phyloP scores from a whole-genome alignment of 768 basidiomycete species.

The Leccinum subgranulosum region DNA sequence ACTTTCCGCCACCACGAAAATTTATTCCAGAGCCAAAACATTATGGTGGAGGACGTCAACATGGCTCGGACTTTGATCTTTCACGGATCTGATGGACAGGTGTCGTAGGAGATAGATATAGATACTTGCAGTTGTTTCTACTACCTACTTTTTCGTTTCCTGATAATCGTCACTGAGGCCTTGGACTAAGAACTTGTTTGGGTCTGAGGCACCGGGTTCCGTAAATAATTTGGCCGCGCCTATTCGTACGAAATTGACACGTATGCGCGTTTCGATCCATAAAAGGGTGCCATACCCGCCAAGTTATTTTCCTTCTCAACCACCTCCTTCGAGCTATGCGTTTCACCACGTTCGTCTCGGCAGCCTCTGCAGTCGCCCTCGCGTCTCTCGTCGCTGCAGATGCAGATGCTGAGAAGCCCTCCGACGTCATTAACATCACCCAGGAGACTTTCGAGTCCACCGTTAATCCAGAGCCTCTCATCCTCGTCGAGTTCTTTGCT shows the following conservation, averaged over 20 bases:
- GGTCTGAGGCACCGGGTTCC: too few relatives aligned
- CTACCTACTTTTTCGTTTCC: not conserved
- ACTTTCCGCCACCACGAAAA: slow-evolving; percentile 74
- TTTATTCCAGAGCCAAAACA: slow-evolving; percentile 49
- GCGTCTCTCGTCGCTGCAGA: slow-evolving; percentile 53
- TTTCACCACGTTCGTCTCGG: slow-evolving; percentile 46
- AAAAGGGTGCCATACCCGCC: slow-evolving; percentile 12
- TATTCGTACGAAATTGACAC: slow-evolving; percentile 21
- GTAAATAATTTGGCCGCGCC: not conserved
- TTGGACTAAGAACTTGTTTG: not conserved
- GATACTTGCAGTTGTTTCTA: not conserved
- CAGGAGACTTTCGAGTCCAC: slow-evolving; percentile 62
- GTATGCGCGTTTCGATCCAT: slow-evolving; percentile 26
- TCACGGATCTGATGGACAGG: slow-evolving; percentile 27
- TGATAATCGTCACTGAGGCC: not conserved
- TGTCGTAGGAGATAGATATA: not conserved
- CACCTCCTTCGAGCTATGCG: slow-evolving; percentile 53
- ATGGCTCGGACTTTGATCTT: slow-evolving; percentile 72
- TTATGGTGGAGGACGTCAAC: slow-evolving; percentile 63
- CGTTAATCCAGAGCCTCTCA: slow-evolving; percentile 64
- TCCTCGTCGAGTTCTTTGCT: slow-evolving; percentile 95
- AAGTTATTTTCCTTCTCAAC: slow-evolving; percentile 4
- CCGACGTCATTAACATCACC: slow-evolving; percentile 82
- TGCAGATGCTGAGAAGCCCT: slow-evolving; percentile 35
- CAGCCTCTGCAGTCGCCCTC: slow-evolving; percentile 52